Base-by-base conservation (phyloP, 768 basidiomycete species). In the Hygrocybe punicea region DNA sequence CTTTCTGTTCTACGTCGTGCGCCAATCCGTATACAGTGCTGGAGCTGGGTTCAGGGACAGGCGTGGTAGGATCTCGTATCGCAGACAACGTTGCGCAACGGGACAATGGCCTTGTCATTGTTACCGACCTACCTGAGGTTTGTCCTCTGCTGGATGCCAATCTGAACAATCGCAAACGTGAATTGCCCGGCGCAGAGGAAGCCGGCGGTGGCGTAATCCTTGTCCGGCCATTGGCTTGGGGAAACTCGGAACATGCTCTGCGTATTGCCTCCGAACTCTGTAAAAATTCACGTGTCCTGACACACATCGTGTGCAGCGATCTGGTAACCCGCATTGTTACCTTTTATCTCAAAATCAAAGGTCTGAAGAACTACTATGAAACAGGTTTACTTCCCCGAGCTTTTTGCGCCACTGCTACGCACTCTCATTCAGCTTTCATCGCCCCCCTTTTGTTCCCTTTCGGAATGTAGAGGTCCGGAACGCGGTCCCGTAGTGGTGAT, bases 321-420 rank as follows among this genome's bases (percentile, higher is more conserved):
- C 78, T 94, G 54, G 91, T 91, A 39, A 23, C n/a, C 10, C 23
- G 17, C 19, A 33, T 61, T 39, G 6, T 17, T 39, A 36, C 29
- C n/a, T 54, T 10, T 53, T 14, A 29, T 34, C 21, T 23, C 14
- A 14, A 35, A 17, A 10, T 48, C 47, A 17, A 29, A 25, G 13
- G 3, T 42, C 21, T 39, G 4, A 35, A 6, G 21, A 35, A 35
- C 44, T 17, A 17, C 19, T n/a, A n/a, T n/a, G n/a, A 48, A 39
- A 37, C 19, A 93, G 88, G 82, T 95, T 11, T 95, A 95, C 70
- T 94, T 94, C 65, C 89, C 90, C 0, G 83, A 89, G 57, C 81
- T 95, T 1, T 77, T 91, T 10, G 88, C 84, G 0, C 88, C 88
- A 4, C 80, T 95, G 16, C 73, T 95, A 17, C 82, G 86, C 2